These are phyloP conservation scores for Peronospora tabacina DNA, from an alignment of 352 stramenopile genomes.

Conservation along the genomic window DNA sequence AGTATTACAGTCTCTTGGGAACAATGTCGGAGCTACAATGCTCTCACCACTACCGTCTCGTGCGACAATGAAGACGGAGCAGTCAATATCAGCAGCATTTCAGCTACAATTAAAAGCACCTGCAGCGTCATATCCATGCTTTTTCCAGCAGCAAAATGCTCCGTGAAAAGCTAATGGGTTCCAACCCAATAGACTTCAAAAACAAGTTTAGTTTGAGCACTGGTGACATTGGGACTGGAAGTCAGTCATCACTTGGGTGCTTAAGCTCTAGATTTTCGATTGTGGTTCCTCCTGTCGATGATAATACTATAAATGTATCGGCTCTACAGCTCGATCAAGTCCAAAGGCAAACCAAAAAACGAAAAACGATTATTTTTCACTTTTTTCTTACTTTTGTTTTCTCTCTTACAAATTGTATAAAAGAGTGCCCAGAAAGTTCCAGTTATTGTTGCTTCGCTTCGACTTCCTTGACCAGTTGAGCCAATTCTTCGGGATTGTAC, in stretches of 20 bases:
- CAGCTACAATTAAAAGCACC: slow-evolving; percentile 12
- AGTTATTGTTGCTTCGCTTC: slow-evolving; percentile 69
- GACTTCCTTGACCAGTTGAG: slow-evolving; percentile 75
- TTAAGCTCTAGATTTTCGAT: too few relatives aligned
- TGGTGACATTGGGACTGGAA: too few relatives aligned
- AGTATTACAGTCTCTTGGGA: slow-evolving; percentile 6
- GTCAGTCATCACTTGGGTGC: too few relatives aligned
- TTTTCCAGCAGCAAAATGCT: slow-evolving; percentile 16
- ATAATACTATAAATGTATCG: too few relatives aligned
- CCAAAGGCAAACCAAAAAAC: too few relatives aligned
- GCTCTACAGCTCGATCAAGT: too few relatives aligned
- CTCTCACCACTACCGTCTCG: slow-evolving; percentile 17
- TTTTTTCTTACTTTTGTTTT: not conserved
- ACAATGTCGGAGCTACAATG: slow-evolving; percentile 2
- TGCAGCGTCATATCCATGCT: slow-evolving; percentile 18
- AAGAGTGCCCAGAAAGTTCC: too few relatives aligned
- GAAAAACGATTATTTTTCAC: too few relatives aligned
- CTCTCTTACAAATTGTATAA: not conserved
- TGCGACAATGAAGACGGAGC: slow-evolving; percentile 10
- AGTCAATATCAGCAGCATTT: not conserved
- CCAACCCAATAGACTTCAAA: too few relatives aligned
- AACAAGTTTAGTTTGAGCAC: too few relatives aligned
- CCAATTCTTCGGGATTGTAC: slow-evolving; percentile 83
- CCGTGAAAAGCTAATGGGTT: slow-evolving; percentile 4
- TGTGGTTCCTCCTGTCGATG: too few relatives aligned